These are phyloP conservation scores for Pulveroboletus frians DNA, from an alignment of 768 basidiomycete species.

Conservation along the genomic window DNA sequence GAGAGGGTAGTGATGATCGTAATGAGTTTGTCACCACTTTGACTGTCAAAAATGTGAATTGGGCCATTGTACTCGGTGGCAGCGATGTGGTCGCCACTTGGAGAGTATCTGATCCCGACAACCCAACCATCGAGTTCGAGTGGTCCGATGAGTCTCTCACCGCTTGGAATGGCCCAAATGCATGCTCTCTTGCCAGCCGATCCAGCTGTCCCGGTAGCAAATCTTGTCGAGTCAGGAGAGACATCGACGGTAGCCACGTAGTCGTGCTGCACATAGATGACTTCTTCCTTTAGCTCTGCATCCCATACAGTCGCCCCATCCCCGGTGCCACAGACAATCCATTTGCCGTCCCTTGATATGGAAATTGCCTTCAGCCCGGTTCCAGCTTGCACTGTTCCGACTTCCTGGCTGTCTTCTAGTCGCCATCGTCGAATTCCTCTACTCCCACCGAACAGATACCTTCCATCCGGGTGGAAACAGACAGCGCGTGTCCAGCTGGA, in stretches of 20 bases:
- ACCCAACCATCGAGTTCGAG: neutral
- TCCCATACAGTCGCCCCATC: neutral
- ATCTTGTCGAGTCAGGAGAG: neutral
- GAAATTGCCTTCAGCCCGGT: neutral
- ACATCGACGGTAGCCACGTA: neutral
- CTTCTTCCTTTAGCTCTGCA: neutral
- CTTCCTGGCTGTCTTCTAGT: neutral
- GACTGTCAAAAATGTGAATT: neutral
- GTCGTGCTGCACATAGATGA: neutral
- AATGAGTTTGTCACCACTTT: neutral
- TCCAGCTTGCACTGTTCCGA: neutral
- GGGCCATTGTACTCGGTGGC: neutral
- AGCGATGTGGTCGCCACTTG: neutral
- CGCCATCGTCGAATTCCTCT: neutral
- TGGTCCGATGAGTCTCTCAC: neutral
- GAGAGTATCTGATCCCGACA: neutral
- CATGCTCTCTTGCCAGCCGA: too few species aligned
- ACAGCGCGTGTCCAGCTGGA: neutral
- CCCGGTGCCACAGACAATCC: neutral
- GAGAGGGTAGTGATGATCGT: neutral
- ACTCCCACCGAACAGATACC: neutral
- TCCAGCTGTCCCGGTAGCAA: neutral
- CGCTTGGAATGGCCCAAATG: neutral
- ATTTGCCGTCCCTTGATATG: neutral
- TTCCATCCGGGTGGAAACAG: neutral